Conservation (phyloP, 2,329 filamentous ascomycete species). For the Microcyclosporella mali region DNA sequence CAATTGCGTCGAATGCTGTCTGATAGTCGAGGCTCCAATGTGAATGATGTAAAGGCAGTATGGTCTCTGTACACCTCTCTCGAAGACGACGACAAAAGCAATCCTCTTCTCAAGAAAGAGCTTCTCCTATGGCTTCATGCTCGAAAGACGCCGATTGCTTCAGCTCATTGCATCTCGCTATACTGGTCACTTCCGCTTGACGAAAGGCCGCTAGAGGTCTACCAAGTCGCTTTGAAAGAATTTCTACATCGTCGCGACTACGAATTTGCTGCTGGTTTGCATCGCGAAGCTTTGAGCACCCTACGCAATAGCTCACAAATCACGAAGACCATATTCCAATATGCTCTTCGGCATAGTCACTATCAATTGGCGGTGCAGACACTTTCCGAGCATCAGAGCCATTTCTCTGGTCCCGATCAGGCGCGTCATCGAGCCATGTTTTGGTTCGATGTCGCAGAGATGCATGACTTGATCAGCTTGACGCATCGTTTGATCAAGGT, state of each 20-base stretch:
- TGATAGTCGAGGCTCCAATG: not conserved
- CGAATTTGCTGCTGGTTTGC: slow-evolving; percentile 14
- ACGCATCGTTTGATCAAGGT: slow-evolving; percentile 7
- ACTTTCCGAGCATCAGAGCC: slow-evolving; percentile 11
- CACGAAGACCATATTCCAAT: slow-evolving; percentile 16
- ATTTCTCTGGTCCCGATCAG: not conserved
- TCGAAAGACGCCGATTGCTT: slow-evolving; percentile 12
- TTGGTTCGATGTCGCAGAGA: slow-evolving; percentile 20
- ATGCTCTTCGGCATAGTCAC: slow-evolving; percentile 11
- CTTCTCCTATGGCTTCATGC: slow-evolving; percentile 25
- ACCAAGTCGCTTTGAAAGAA: slow-evolving; percentile 16
- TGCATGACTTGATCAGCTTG: slow-evolving; percentile 14
- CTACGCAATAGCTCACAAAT: slow-evolving; percentile 21
- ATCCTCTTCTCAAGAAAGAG: slow-evolving; percentile 20
- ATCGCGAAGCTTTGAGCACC: slow-evolving; percentile 24
- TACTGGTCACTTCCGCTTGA: slow-evolving; percentile 22
- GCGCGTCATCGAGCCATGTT: slow-evolving; percentile 14
- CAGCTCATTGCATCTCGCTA: slow-evolving; percentile 19
- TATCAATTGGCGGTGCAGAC: slow-evolving; percentile 16
- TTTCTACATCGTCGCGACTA: slow-evolving; percentile 15
- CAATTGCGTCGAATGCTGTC: slow-evolving; percentile 7
- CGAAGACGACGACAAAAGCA: slow-evolving; percentile 14
- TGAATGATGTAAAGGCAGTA: slow-evolving; percentile 12
- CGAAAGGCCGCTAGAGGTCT: slow-evolving; percentile 17
- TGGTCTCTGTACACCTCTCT: slow-evolving; percentile 35